Percentiles rank a stretch among this genome's conserved stretches.
Conservation (phyloP, 1,139 yeast species). For the Geotrichum candidum region DNA sequence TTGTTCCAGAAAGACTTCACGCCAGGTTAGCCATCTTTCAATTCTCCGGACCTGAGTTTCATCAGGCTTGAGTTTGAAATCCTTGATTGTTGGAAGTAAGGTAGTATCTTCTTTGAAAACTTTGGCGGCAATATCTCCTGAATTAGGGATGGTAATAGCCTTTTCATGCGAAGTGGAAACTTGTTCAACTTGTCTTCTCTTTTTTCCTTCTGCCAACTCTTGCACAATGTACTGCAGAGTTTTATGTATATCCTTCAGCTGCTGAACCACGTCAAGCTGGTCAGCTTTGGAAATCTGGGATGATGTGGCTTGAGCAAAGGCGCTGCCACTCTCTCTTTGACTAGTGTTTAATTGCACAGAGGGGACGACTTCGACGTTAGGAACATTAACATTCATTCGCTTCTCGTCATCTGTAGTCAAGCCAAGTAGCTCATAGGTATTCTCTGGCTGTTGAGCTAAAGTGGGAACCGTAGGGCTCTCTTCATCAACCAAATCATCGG, state of each 20-base stretch:
- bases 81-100: neutral
- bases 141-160: neutral
- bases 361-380: neutral
- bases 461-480: neutral
- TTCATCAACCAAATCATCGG: neutral
- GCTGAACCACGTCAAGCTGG: neutral
- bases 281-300: neutral
- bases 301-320: neutral
- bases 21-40: neutral
- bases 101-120: neutral
- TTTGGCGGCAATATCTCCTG: too few relatives aligned
- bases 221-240: neutral
- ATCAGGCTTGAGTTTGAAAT: neutral
- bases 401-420: neutral
- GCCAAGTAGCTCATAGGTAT: neutral
- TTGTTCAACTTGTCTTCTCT: neutral
- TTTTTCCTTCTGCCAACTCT: too few relatives aligned
- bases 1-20: neutral
- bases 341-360: neutral
- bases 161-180: neutral
- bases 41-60: neutral
- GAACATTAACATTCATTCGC: neutral
- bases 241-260: neutral
- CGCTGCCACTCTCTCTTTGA: neutral
- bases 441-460: neutral